Percentiles rank a stretch among this genome's conserved stretches.
Conservation (phyloP, 306 rosid species). For the Cucurbita maxima region DNA sequence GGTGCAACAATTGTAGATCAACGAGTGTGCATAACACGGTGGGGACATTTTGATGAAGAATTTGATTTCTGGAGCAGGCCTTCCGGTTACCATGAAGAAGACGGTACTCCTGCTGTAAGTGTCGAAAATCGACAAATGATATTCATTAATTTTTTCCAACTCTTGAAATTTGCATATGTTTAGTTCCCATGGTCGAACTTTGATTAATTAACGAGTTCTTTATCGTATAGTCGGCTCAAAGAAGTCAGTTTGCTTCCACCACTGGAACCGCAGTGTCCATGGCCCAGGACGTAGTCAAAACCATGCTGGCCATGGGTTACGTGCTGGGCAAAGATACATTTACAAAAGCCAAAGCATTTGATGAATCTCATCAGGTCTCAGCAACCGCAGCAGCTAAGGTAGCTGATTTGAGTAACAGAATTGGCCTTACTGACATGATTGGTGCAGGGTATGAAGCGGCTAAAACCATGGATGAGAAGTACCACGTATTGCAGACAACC, state of each 20-base stretch:
- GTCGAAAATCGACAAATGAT: not conserved
- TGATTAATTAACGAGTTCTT: not conserved
- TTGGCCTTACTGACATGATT: constrained; percentile 53
- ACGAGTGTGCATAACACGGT: constrained; percentile 76
- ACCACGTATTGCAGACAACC: constrained; percentile 16
- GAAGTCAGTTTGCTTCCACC: constrained; percentile 35
- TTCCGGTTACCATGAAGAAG: constrained; percentile 23
- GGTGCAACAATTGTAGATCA: constrained; percentile 90
- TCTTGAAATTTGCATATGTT: not conserved
- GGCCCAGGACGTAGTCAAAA: constrained; percentile 72
- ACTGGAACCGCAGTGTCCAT: constrained; percentile 61
- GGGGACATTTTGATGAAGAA: constrained; percentile 71
- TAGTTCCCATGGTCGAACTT: not conserved
- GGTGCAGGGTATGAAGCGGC: constrained; percentile 47
- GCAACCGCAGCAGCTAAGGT: constrained; percentile 62
- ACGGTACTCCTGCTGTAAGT: constrained; percentile 38
- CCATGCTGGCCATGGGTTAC: constrained; percentile 39
- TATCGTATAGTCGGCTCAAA: constrained; percentile 23
- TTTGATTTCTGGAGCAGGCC: constrained; percentile 59
- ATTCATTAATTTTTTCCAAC: not conserved
- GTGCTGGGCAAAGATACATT: constrained; percentile 59
- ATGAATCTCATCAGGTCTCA: constrained; percentile 59
- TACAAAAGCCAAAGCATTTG: constrained; percentile 55
- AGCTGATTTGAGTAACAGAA: constrained; percentile 56
- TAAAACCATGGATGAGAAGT: constrained; percentile 47